A percentile compares a stretch with the other conserved stretches of the same genome.
Conservation (phyloP, 1,284 basidiomycete genomes). For the Phellopilus nigrolimitatus region DNA sequence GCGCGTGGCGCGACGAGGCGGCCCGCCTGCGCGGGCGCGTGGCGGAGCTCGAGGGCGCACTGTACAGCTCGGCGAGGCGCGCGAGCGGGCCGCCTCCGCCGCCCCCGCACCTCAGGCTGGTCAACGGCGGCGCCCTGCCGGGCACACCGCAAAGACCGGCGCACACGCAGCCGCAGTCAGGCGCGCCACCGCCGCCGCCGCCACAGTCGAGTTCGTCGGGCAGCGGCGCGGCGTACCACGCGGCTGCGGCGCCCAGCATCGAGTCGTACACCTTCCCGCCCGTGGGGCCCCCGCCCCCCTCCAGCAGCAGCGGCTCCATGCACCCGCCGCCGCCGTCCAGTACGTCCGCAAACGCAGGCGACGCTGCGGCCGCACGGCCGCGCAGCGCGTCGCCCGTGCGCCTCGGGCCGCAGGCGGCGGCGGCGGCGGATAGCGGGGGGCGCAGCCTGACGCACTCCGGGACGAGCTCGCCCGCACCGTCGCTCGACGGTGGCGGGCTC, state of each 20-base stretch:
- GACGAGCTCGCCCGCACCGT: constrained; percentile 4
- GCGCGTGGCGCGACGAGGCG: constrained; percentile 54
- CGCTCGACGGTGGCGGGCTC: not conserved
- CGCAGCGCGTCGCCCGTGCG: not conserved
- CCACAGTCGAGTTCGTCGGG: not conserved
- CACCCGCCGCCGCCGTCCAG: not conserved
- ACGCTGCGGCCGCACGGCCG: too few species aligned
- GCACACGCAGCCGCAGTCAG: not conserved
- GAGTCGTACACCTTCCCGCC: constrained; percentile 19
- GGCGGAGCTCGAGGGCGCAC: constrained; percentile 49
- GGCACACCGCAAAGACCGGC: not conserved
- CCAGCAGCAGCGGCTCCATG: not conserved
- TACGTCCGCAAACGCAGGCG: not conserved
- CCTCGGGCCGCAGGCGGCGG: not conserved
- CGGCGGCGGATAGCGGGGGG: not conserved
- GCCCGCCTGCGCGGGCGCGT: constrained; percentile 47
- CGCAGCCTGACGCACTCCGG: not conserved
- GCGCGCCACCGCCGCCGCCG: constrained; percentile 1
- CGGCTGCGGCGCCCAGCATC: constrained; percentile 5
- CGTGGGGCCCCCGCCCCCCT: constrained; percentile 2
- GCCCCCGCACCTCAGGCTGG: too few species aligned
- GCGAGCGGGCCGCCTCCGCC: too few species aligned
- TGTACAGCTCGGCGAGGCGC: not conserved
- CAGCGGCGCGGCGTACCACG: not conserved
- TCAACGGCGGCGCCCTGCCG: not conserved